Conservation (phyloP, 2,329 filamentous ascomycete genomes). For the Talaromyces piceae region DNA sequence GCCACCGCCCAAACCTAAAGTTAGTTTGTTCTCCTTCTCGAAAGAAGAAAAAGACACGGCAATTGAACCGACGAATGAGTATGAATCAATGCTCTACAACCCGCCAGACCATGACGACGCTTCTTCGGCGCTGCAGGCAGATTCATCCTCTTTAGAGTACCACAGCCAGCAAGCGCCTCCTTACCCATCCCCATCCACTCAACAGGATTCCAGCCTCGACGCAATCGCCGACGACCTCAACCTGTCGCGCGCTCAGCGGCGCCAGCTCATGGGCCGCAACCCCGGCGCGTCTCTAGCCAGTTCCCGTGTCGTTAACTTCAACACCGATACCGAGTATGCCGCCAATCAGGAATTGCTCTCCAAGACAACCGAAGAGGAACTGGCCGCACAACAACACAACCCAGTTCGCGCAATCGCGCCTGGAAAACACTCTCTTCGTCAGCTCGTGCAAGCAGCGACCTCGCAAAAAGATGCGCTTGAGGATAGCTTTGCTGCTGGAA, state of each 20-base stretch:
- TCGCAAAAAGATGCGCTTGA: conserved; percentile 81
- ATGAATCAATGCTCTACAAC: conserved; percentile 36
- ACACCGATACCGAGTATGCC: conserved; percentile 79
- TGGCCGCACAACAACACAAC: conserved; percentile 57
- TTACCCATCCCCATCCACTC: conserved; percentile 5
- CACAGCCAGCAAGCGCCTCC: conserved; percentile 3
- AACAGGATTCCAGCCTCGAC: conserved; percentile 50
- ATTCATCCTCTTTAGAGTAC: conserved; percentile 7
- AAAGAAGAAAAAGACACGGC: conserved; percentile 17
- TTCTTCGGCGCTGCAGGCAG: conserved; percentile 15
- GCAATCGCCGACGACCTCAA: conserved; percentile 70
- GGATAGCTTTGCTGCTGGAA: conserved; percentile 80
- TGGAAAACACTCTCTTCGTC: conserved; percentile 81
- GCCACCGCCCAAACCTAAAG: conserved; percentile 32
- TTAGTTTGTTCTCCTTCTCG: conserved; percentile 38
- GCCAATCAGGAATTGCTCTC: conserved; percentile 72
- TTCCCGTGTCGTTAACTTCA: conserved; percentile 73
- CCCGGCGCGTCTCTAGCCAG: conserved; percentile 36
- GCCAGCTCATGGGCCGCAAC: conserved; percentile 76
- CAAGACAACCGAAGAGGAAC: conserved; percentile 52
- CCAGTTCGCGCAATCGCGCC: conserved; percentile 75
- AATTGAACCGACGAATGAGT: conserved; percentile 22
- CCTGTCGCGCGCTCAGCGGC: conserved; percentile 65
- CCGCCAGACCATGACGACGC: conserved; percentile 16
- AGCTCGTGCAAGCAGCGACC: conserved; percentile 75